Base-by-base conservation (phyloP, 2,329 filamentous ascomycete genomes). In the Hymenoscyphus fructigenus region DNA sequence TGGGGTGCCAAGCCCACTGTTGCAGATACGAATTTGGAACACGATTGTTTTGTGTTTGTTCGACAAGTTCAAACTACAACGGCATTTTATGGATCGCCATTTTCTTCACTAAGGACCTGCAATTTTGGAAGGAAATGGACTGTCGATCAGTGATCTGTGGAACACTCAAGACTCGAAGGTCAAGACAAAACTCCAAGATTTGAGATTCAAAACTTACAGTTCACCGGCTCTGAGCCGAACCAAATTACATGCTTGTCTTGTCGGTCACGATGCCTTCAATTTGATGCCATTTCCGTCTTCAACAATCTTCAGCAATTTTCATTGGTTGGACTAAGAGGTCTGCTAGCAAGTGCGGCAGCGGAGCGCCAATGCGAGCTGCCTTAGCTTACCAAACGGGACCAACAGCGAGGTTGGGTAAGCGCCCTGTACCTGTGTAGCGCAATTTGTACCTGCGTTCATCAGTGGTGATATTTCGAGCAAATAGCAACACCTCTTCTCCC, bases 31-130 rank as follows among this genome's bases (percentile, higher is more conserved):
- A 17, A 2, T 55, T 17, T 34, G 55, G 55, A 34, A 57, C 55
- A 34, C 55, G 55, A 57, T 32, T 57, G 55, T 57, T 57, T 57
- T 50, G 20, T 20, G 20, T 50, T 50, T 26, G 20, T 50, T 50
- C 20, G n/a, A 23, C 7, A 50, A 50, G 10, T 50, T 50, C 41
- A 41, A 7, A 17, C 10, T 36, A 36, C 34, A 36, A 3, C 34
- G 34, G 12, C 34, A 36, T 50, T 23, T 23, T 23, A 50, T 26
- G 44, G n/a, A 50, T 50, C 44, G 34, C 4, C 7, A 23, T 23
- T 50, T 23, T 50, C n/a, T 3, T 23, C 20, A 50, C n/a, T 14
- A 50, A 26, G 26, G 44, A 50, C 20, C 44, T 50, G 44, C 17
- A 12, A 50, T 36, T 36, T 36, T 10, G n/a, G 6, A 23, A 20